A percentile compares a stretch with the other conserved stretches of the same genome.
These are phyloP conservation scores for Ramichloridium luteum DNA, from an alignment of 2,329 filamentous ascomycete species.

Conservation along the genomic window DNA sequence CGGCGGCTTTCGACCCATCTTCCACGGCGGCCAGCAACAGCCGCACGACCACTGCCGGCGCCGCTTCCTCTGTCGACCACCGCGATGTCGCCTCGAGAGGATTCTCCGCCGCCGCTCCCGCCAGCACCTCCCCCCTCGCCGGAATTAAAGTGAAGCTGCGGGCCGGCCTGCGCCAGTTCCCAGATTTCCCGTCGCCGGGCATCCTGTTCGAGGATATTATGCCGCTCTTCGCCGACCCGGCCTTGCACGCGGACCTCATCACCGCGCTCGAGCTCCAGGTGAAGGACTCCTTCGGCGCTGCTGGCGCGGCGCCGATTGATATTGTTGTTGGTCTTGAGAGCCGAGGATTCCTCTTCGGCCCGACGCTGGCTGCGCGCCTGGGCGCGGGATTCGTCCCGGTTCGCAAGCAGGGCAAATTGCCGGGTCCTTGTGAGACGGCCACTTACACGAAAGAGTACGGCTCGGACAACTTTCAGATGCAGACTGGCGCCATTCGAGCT, in stretches of 20 bases:
- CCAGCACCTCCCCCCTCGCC: conserved; percentile 31
- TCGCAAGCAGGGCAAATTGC: conserved; percentile 90
- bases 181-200: conserved; percentile 82
- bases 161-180: conserved; percentile 66
- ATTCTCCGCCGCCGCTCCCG: conserved; percentile 37
- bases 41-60: no score
- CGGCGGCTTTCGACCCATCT: no score
- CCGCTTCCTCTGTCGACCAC: conserved; percentile 10
- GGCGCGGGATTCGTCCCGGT: conserved; percentile 84
- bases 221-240: conserved; percentile 75
- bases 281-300: conserved; percentile 43
- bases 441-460: conserved; percentile 94
- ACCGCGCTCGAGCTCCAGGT: conserved; percentile 78
- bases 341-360: conserved; percentile 89
- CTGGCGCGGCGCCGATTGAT: conserved; percentile 42
- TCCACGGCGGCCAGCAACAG: no score
- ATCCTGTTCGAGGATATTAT: conserved; percentile 98
- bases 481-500: conserved; percentile 67
- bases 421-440: conserved; percentile 74
- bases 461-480: conserved; percentile 90
- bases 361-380: conserved; percentile 69
- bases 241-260: conserved; percentile 63
- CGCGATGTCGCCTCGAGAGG: conserved; percentile 36
- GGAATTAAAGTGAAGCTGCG: conserved; percentile 57
- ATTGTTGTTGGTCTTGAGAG: conserved; percentile 89